Percentiles rank a stretch among this genome's conserved stretches.
phyloP scores from a whole-genome alignment of 2,329 filamentous ascomycete genomes.

The Colletotrichum kahawae region DNA sequence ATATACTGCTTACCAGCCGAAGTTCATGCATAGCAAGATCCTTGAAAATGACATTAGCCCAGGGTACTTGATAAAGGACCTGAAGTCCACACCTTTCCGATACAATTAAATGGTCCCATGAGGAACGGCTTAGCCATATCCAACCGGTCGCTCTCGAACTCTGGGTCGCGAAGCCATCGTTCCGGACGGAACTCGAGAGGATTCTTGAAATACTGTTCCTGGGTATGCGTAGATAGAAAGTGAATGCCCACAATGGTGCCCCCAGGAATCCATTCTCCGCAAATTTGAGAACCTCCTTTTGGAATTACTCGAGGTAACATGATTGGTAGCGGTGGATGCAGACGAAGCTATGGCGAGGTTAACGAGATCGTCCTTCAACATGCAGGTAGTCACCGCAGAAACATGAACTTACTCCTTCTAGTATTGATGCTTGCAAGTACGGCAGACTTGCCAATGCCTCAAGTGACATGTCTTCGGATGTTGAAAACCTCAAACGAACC shows the following conservation, averaged over 20 bases:
- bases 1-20: neutral
- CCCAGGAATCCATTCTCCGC: neutral
- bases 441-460: neutral
- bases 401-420: neutral
- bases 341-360: neutral
- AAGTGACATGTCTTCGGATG: neutral
- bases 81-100: slow-evolving; percentile 36
- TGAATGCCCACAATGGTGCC: neutral
- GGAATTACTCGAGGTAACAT: neutral
- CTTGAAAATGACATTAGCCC: neutral
- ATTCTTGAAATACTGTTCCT: neutral
- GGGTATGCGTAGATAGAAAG: neutral
- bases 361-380: neutral
- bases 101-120: slow-evolving; percentile 48
- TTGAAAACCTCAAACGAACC: neutral
- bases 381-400: neutral
- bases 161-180: slow-evolving; percentile 24
- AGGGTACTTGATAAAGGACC: too few species aligned
- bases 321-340: neutral
- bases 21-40: neutral
- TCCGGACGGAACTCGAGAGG: slow-evolving; percentile 51
- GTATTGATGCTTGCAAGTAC: neutral
- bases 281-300: neutral
- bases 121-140: neutral
- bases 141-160: neutral